These are phyloP conservation scores for Colletotrichum cuscutae DNA, from an alignment of 2,329 filamentous ascomycete species.

Conservation along the genomic window DNA sequence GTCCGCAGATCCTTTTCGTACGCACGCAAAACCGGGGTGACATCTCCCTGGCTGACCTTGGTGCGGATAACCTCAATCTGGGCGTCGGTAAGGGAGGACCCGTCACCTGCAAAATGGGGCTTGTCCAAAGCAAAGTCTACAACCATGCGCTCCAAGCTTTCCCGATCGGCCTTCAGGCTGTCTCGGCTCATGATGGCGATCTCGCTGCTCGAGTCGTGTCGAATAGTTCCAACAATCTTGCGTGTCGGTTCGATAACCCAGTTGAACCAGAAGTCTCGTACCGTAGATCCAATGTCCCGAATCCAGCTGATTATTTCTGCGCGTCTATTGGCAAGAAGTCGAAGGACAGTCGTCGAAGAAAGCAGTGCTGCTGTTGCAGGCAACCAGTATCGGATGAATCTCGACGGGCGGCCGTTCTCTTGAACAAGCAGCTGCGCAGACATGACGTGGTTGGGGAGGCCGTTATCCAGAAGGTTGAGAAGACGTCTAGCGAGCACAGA, in stretches of 20 bases:
- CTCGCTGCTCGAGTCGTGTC: constrained; percentile 91
- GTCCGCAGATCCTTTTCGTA: constrained; percentile 89
- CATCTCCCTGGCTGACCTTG: constrained; percentile 89
- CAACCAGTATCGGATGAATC: constrained; percentile 88
- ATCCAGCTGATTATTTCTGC: constrained; percentile 86
- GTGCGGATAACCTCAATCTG: constrained; percentile 80
- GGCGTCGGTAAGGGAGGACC: constrained; percentile 66
- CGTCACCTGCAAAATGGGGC: constrained; percentile 66
- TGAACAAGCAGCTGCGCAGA: constrained; percentile 66
- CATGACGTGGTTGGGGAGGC: constrained; percentile 74
- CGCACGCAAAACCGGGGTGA: constrained; percentile 89
- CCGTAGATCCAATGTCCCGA: constrained; percentile 79
- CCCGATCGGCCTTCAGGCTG: constrained; percentile 88
- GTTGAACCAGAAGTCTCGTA: constrained; percentile 92
- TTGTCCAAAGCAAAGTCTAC: constrained; percentile 93
- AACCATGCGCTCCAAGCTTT: constrained; percentile 96
- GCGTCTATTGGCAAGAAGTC: constrained; percentile 77
- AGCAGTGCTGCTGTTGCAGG: constrained; percentile 77
- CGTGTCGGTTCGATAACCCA: constrained; percentile 91
- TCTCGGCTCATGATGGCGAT: constrained; percentile 97
- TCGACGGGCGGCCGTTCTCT: constrained; percentile 79
- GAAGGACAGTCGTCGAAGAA: constrained; percentile 88
- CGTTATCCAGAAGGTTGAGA: constrained; percentile 73
- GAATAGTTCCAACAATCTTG: constrained; percentile 89
- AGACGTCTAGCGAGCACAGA: constrained; percentile 74